Evolutionary conservation across 352 stramenopile genomes (phyloP).

Genomic region (Phytophthora litchii): DNA sequence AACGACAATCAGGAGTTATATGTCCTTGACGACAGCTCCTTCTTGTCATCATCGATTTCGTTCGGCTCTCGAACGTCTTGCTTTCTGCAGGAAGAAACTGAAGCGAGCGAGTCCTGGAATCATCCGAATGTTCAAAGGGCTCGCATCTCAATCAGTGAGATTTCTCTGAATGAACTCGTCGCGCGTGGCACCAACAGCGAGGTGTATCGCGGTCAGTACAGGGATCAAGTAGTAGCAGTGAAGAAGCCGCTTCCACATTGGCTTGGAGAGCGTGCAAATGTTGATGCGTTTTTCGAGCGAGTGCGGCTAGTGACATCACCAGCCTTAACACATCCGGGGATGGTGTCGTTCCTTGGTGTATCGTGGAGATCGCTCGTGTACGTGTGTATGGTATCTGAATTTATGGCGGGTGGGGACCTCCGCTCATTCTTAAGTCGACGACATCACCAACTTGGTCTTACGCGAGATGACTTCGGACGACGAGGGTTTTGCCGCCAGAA

Average conservation of each 20-base stretch:
- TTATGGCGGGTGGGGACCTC: conserved; percentile 62
- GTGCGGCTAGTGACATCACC: conserved; percentile 48
- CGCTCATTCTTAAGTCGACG: conserved; percentile 44
- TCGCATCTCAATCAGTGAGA: conserved; percentile 27
- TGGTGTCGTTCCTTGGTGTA: conserved; percentile 57
- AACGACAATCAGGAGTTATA: conserved; percentile 23
- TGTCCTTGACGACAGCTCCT: conserved; percentile 21
- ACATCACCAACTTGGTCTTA: conserved; percentile 23
- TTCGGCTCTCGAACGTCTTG: conserved; percentile 23
- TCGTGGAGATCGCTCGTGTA: conserved; percentile 57
- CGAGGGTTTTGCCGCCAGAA: conserved; percentile 50
- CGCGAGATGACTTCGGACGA: conserved; percentile 10
- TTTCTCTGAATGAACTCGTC: conserved; percentile 35
- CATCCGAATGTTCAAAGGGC: conserved; percentile 28
- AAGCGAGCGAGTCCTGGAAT: conserved; percentile 27
- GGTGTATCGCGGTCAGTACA: conserved; percentile 59
- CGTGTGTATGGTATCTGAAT: conserved; percentile 57
- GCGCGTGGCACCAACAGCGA: conserved; percentile 54
- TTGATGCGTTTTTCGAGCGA: conserved; percentile 54
- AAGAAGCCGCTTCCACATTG: conserved; percentile 64
- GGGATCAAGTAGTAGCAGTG: conserved; percentile 49
- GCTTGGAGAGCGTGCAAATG: conserved; percentile 36
- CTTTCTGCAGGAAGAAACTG: conserved; percentile 10
- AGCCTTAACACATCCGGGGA: conserved; percentile 44
- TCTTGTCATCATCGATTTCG: conserved; percentile 26